Percentiles rank a stretch among this genome's conserved stretches.
Conservation (phyloP, 2,329 filamentous ascomycete genomes). For the Fusarium sp. region DNA sequence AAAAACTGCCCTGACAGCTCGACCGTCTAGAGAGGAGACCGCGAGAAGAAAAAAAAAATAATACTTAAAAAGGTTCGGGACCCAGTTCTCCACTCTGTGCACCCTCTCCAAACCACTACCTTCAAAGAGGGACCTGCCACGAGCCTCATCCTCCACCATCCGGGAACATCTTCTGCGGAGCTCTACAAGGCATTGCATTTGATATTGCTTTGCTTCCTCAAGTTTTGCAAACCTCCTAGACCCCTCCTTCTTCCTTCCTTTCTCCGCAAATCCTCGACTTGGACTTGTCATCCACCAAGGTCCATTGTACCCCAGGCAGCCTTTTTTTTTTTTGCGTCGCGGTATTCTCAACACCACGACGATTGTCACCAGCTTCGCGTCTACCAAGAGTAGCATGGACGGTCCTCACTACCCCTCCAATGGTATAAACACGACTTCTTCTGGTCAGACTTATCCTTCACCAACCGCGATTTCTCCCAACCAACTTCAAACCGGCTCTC, state of each 20-base stretch:
- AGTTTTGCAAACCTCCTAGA: constrained; percentile 29
- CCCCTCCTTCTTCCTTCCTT: constrained; percentile 20
- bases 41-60: constrained; percentile 45
- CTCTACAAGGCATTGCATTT: constrained; percentile 42
- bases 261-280: constrained; percentile 42
- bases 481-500: constrained; percentile 60
- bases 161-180: constrained; percentile 48
- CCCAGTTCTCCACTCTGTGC: constrained; percentile 58
- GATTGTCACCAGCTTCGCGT: constrained; percentile 45
- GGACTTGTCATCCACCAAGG: constrained; percentile 41
- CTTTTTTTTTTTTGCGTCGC: constrained; percentile 33
- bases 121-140: constrained; percentile 53
- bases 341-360: constrained; percentile 40
- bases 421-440: constrained; percentile 65
- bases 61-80: constrained; percentile 55
- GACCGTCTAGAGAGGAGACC: constrained; percentile 28
- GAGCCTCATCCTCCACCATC: constrained; percentile 55
- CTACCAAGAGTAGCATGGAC: constrained; percentile 62
- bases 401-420: constrained; percentile 64
- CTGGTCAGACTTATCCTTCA: constrained; percentile 62
- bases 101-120: constrained; percentile 58
- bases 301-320: constrained; percentile 36
- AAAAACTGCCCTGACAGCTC: constrained; percentile 45
- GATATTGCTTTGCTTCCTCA: constrained; percentile 39
- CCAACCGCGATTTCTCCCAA: constrained; percentile 63